Evolutionary conservation across 441 rosid genomes (phyloP).

Genomic region (Euphorbia celastroides): DNA sequence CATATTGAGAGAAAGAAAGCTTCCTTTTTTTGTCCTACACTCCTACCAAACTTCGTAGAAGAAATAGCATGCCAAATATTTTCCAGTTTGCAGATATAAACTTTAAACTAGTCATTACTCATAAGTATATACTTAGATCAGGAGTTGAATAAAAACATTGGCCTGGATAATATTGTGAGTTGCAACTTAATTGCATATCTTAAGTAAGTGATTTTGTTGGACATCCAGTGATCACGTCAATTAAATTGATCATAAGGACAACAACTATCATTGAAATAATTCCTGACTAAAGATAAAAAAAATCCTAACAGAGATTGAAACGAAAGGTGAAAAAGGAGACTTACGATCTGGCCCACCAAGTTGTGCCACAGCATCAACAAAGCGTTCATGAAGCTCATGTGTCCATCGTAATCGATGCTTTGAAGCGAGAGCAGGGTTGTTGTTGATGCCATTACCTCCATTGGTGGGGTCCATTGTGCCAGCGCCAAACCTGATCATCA

Average conservation of each 20-base stretch:
- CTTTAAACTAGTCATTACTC: background rate
- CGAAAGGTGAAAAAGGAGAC: conserved; percentile 19
- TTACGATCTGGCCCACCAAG: conserved; percentile 96
- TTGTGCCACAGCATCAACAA: conserved; percentile 84
- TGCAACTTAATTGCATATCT: background rate
- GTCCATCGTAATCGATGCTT: conserved; percentile 97
- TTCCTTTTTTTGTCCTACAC: background rate
- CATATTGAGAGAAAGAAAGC: background rate
- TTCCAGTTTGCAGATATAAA: background rate
- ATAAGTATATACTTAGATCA: background rate
- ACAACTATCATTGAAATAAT: background rate
- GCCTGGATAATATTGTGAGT: background rate
- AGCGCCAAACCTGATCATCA: conserved; percentile 44
- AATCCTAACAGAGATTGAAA: background rate
- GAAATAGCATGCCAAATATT: background rate
- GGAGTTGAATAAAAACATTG: background rate
- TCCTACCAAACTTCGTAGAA: background rate
- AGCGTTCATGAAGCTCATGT: conserved; percentile 89
- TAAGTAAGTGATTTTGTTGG: background rate
- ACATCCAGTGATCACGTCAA: background rate
- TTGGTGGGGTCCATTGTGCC: conserved; percentile 60
- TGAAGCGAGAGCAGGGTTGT: conserved; percentile 80
- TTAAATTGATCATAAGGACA: background rate
- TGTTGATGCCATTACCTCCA: conserved; percentile 53
- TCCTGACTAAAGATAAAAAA: background rate